Base-by-base conservation (phyloP, 768 basidiomycete genomes). In the Boletus subcaerulescens region DNA sequence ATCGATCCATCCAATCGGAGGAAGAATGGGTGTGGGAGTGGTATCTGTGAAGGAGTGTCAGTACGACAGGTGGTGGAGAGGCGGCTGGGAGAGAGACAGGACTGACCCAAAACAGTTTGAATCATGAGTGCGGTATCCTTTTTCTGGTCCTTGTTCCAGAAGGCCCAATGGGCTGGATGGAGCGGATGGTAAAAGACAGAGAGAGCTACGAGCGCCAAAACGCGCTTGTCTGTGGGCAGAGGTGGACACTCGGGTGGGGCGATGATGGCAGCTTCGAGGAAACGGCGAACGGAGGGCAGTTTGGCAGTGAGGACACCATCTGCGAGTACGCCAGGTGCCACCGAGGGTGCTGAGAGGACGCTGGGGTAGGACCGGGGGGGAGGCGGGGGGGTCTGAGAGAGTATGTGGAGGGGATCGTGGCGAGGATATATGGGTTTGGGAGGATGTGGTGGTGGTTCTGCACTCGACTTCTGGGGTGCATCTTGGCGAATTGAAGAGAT, bases 171-270 rank as follows among this genome's bases (percentile, higher is more conserved):
- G 7, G 77, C 80, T 14, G 78, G 78, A 65, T 85, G 78, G 31
- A 75, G 73, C 15, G 79, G 79, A 45, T 74, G 72, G 60, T 81
- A 77, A 59, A 85, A 78, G 13, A 86, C 80, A 11, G 78, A 76
- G 56, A 87, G 78, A 3, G 85, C 86, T 5, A 80, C 81, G 49
- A 87, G 79, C 26, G 79, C 77, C 56, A 83, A 77, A 52, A 85
- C 66, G 53, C 76, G 63, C 38, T 60, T 64, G 65, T 53, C 78
- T 70, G 40, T 77, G 74, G 47, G 80, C 63, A 35, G 73, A 53
- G 33, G 69, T 4, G 50, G 80, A 72, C 56, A 82, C 68, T 69
- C 65, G 72, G 70, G 67, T 59, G 72, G 59, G 48, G 52, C 78
- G 73, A 50, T 77, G 36, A 61, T 48, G n/a, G 69, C 75, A 39